Evolutionary conservation across 768 basidiomycete genomes (phyloP), one percentile per base, ranked within the genome.

Genomic region (Mrakia blollopis): DNA sequence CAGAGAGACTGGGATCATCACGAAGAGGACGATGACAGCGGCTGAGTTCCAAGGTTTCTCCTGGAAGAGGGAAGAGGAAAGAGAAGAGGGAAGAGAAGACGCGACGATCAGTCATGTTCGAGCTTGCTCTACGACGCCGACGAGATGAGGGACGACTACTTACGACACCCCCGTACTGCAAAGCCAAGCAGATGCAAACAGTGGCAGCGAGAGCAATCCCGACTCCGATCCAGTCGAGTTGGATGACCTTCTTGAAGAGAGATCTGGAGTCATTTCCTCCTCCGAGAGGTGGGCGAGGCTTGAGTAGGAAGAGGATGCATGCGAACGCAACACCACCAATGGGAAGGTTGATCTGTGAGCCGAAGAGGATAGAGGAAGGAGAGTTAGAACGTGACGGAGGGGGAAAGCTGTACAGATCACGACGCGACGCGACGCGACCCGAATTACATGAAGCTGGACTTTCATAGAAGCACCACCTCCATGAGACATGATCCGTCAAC

Each of bases 401-500:
- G n/a, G n/a, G n/a, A n/a, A n/a, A n/a, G n/a, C n/a, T n/a, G n/a
- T n/a, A n/a, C n/a, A n/a, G n/a, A n/a, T n/a, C n/a, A n/a, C n/a
- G n/a, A n/a, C n/a, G n/a, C n/a, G n/a, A n/a, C n/a, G n/a, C n/a
- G n/a, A n/a, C n/a, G n/a, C n/a, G n/a, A n/a, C n/a, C n/a, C n/a
- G n/a, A n/a, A n/a, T n/a, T n/a, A n/a, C n/a, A n/a, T n/a, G n/a
- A n/a, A n/a, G n/a, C n/a, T n/a, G n/a, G n/a, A n/a, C n/a, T n/a
- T n/a, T n/a, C n/a, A n/a, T n/a, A n/a, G n/a, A n/a, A n/a, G n/a
- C n/a, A n/a, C n/a, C n/a, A n/a, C n/a, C n/a, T n/a, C n/a, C n/a
- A n/a, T n/a, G n/a, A n/a, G n/a, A 84, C 79, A 60, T 86, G 83
- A 78, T 86, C 85, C 6, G 86, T 84, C 70, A 87, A 83, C 52